These are phyloP conservation scores for Paraphoma sp. DNA, from an alignment of 2,329 filamentous ascomycete species.

Conservation along the genomic window DNA sequence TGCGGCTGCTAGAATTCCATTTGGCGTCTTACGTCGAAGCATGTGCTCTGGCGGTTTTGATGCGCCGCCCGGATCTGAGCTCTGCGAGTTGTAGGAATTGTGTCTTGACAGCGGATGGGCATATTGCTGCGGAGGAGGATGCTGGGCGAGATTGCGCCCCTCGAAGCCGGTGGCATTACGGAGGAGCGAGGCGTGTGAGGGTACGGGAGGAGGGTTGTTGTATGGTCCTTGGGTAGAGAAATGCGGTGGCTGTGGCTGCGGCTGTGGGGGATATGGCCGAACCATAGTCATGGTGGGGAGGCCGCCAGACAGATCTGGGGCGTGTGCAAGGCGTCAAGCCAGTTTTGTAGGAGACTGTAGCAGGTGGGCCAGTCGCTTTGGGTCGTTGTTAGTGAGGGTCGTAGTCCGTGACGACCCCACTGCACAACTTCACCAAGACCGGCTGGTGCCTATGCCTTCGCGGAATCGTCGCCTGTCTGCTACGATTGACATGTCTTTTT, in stretches of 20 bases:
- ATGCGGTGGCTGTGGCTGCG: slow-evolving; percentile 39
- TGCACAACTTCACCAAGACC: slow-evolving; percentile 47
- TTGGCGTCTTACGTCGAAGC: slow-evolving; percentile 89
- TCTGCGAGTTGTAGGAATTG: slow-evolving; percentile 43
- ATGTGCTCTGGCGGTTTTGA: slow-evolving; percentile 69
- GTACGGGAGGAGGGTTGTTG: slow-evolving; percentile 28
- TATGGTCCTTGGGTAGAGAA: slow-evolving; percentile 33
- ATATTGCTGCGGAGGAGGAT: slow-evolving; percentile 45
- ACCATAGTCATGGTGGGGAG: slow-evolving; percentile 47
- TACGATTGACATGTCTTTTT: slow-evolving; percentile 48
- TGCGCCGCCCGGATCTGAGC: slow-evolving; percentile 27
- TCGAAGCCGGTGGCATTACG: slow-evolving; percentile 36
- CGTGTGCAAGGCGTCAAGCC: not conserved
- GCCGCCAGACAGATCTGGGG: slow-evolving; percentile 3
- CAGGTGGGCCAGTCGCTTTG: slow-evolving; percentile 1
- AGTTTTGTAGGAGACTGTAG: not conserved
- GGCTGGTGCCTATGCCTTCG: slow-evolving; percentile 53
- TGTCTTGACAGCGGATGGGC: slow-evolving; percentile 48
- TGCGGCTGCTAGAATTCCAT: slow-evolving; percentile 87
- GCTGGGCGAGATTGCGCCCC: slow-evolving; percentile 27
- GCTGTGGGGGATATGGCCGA: slow-evolving; percentile 45
- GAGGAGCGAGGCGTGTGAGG: slow-evolving; percentile 32
- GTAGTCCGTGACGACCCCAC: slow-evolving; percentile 12
- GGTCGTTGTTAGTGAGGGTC: slow-evolving; percentile 4
- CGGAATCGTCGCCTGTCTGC: slow-evolving; percentile 47